Conservation (phyloP, 2,329 filamentous ascomycete species). For the Xylaria sp. region DNA sequence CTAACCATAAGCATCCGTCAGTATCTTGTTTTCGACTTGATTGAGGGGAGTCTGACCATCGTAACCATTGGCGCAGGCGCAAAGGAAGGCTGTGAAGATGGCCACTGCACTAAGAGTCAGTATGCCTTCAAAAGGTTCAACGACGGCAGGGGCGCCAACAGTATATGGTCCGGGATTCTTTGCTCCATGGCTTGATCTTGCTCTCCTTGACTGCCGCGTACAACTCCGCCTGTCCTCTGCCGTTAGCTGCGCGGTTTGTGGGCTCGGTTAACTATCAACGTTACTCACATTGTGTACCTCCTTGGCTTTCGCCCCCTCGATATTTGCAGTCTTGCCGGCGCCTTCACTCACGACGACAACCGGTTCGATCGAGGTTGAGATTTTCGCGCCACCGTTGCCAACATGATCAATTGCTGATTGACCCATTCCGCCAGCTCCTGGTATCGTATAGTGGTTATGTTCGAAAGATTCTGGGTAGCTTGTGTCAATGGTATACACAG, state of each 20-base stretch:
- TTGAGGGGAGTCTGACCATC: conserved; percentile 50
- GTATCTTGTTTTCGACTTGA: conserved; percentile 4
- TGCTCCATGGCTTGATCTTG: conserved; percentile 57
- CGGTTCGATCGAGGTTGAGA: conserved; percentile 37
- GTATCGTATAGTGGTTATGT: conserved; percentile 1
- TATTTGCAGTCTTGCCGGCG: conserved; percentile 45
- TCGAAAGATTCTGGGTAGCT: not conserved
- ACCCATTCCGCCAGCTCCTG: conserved; percentile 24
- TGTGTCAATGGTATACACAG: not conserved
- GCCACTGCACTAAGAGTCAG: conserved; percentile 48
- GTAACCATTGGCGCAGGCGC: conserved; percentile 61
- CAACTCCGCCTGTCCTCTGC: conserved; percentile 55
- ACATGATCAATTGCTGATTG: conserved; percentile 19
- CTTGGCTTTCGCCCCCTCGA: conserved; percentile 54
- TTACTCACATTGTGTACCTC: conserved; percentile 54
- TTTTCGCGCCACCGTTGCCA: conserved; percentile 31
- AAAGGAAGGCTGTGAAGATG: conserved; percentile 59
- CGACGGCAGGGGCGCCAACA: conserved; percentile 42
- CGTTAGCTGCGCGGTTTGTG: not conserved
- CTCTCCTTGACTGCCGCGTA: conserved; percentile 60
- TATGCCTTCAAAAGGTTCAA: not conserved
- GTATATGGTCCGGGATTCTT: conserved; percentile 56
- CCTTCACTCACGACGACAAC: conserved; percentile 44
- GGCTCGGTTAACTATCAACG: not conserved
- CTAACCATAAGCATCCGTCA: conserved; percentile 36